A percentile compares a stretch with the other conserved stretches of the same genome.
Evolutionary conservation across 2,329 filamentous ascomycete species (phyloP).

Genomic region (Diaporthe citri): DNA sequence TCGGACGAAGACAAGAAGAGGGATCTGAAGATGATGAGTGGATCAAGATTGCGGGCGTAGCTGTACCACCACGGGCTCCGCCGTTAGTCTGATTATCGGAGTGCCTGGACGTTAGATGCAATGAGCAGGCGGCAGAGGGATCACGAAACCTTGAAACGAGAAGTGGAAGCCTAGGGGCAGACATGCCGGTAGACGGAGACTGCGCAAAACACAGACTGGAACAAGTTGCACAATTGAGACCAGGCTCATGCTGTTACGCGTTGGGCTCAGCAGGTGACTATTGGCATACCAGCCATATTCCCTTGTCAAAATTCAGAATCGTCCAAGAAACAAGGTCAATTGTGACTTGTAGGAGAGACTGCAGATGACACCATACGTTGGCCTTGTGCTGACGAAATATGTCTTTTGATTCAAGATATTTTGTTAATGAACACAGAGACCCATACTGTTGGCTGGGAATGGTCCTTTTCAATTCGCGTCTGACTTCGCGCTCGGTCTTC

Average conservation of each 20-base stretch:
- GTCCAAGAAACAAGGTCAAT: not conserved
- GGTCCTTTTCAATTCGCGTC: not conserved
- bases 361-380: not conserved
- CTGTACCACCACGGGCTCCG: not conserved
- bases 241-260: not conserved
- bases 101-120: too few species aligned
- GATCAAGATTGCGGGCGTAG: conserved; percentile 16
- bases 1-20: conserved; percentile 41
- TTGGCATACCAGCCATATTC: not conserved
- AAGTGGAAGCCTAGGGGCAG: not conserved
- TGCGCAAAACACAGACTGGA: not conserved
- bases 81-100: not conserved
- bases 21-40: conserved; percentile 28
- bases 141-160: not conserved
- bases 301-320: not conserved
- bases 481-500: conserved; percentile 3
- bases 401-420: not conserved
- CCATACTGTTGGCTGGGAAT: conserved; percentile 1
- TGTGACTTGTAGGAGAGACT: not conserved
- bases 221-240: not conserved
- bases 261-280: not conserved
- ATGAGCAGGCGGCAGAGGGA: not conserved
- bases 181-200: not conserved
- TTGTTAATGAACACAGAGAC: not conserved
- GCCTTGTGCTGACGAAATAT: not conserved